Evolutionary conservation across 1,139 yeast genomes (phyloP), one percentile per base, ranked within the genome.

Genomic region (Hyphopichia burtonii): DNA sequence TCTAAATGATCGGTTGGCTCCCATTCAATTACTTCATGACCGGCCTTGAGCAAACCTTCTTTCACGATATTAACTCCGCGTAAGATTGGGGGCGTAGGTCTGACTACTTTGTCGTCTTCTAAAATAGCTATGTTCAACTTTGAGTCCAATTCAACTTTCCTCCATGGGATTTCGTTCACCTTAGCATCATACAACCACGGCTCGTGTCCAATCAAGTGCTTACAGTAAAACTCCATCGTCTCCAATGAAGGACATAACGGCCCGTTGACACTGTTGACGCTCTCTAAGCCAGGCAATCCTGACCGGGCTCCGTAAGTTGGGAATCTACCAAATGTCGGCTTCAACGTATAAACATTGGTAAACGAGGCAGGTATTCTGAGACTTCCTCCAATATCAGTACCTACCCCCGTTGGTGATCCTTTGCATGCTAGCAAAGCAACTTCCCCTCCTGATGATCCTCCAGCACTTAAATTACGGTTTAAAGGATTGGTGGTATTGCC

Each of bases 11-110:
- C 69, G 22, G 60, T 58, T 15, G 80, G 71, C 18, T 64, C 70
- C 78, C 85, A 83, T 39, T 76, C 79, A 20, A 83, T 76, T 35
- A 83, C 71, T 44, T 76, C 79, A 50, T 78, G 86, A 18, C 89
- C 89, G 31, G 73, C 76, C 11, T 63, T 67, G 48, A 48, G 40
- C 41, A 69, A 51, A 4, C 53, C 51, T 0, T 59, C 52, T 16
- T 46, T 52, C 2, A 61, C 61, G 22, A 50, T 50, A 4, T 47
- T 39, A 45, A 63, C 48, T 2, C 62, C 69, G 43, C 73, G 52
- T 18, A 58, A 50, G 22, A 67, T 57, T 10, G 75, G 74, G 3
- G 75, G 68, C 1, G 72, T 65, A 5, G 73, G 72, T n/a, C 64
- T 52, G 11, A 66, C 63, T 23, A 51, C 44, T 1, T 61, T 61